phyloP scores from a whole-genome alignment of 2,329 filamentous ascomycete species.

The Exutisphaerella laricina region DNA sequence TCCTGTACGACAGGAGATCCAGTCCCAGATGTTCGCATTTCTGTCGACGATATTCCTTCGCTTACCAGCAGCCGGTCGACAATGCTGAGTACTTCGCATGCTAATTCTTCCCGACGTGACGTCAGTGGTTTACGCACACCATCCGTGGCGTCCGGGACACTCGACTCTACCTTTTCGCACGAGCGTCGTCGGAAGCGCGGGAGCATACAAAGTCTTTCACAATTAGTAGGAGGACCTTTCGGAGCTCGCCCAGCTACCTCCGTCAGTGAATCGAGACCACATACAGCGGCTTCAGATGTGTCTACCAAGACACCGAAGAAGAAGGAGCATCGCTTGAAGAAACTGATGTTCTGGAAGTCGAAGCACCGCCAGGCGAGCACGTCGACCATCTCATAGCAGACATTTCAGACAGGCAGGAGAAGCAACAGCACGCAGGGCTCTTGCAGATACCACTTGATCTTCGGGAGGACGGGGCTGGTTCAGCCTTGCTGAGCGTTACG shows the following conservation, averaged over 20 bases:
- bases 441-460: conserved; percentile 5
- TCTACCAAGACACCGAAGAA: conserved; percentile 55
- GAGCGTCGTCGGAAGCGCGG: conserved; percentile 63
- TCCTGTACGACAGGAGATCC: conserved; percentile 69
- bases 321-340: conserved; percentile 64
- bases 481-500: conserved; percentile 14
- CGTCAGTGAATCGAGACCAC: conserved; percentile 32
- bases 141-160: conserved; percentile 39
- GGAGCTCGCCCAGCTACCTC: conserved; percentile 35
- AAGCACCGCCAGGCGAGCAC: conserved; percentile 24
- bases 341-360: conserved; percentile 73
- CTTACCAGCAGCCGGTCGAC: conserved; percentile 71
- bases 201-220: conserved; percentile 70
- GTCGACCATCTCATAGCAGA: conserved; percentile 14
- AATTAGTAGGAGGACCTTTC: conserved; percentile 68
- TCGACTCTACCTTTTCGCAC: conserved; percentile 31
- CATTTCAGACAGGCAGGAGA: not conserved
- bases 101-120: conserved; percentile 32
- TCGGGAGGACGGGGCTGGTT: not conserved
- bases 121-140: conserved; percentile 35
- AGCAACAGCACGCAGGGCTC: no score
- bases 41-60: conserved; percentile 68
- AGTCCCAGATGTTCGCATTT: conserved; percentile 64
- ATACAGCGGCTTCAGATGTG: conserved; percentile 50
- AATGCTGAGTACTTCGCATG: conserved; percentile 63